Conservation (phyloP, 1,139 yeast genomes). For the Kodamaea plutei region DNA sequence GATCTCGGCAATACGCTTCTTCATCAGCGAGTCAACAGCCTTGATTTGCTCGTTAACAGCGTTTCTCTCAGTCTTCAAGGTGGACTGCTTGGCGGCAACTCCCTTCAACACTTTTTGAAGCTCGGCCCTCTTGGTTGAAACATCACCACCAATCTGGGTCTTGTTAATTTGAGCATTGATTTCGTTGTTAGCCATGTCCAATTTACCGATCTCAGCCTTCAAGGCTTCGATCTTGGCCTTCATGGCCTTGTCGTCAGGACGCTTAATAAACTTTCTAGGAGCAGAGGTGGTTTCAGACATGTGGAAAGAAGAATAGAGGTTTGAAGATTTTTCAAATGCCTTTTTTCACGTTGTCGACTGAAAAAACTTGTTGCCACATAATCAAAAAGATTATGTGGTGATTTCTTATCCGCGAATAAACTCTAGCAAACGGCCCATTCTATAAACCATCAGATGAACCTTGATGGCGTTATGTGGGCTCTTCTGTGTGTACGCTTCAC, state of each 20-base stretch:
- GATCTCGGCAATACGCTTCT: conserved; percentile 75
- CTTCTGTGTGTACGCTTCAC: too few species aligned
- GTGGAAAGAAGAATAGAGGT: conserved; percentile 17
- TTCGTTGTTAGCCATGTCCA: conserved; percentile 50
- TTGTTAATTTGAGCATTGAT: conserved; percentile 42
- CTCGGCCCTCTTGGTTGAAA: conserved; percentile 54
- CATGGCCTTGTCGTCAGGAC: conserved; percentile 67
- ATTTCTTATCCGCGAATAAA: too few species aligned
- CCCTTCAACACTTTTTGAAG: conserved; percentile 64
- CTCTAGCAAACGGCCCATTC: too few species aligned
- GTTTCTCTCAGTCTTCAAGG: conserved; percentile 66
- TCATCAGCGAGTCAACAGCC: conserved; percentile 63
- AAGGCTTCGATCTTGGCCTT: conserved; percentile 59
- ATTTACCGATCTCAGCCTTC: conserved; percentile 64
- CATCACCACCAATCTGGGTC: conserved; percentile 39
- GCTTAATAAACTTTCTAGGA: conserved; percentile 55
- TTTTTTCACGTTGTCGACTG: conserved; percentile 1
- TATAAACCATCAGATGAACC: too few species aligned
- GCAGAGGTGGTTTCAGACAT: conserved; percentile 14
- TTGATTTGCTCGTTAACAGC: conserved; percentile 69
- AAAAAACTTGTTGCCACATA: neutral
- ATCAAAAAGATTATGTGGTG: too few species aligned
- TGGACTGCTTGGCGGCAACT: conserved; percentile 63
- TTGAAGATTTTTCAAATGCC: too few species aligned
- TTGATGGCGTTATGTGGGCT: too few species aligned